Conservation (phyloP, 768 basidiomycete species). For the Lactifluus hygrophoroides region DNA sequence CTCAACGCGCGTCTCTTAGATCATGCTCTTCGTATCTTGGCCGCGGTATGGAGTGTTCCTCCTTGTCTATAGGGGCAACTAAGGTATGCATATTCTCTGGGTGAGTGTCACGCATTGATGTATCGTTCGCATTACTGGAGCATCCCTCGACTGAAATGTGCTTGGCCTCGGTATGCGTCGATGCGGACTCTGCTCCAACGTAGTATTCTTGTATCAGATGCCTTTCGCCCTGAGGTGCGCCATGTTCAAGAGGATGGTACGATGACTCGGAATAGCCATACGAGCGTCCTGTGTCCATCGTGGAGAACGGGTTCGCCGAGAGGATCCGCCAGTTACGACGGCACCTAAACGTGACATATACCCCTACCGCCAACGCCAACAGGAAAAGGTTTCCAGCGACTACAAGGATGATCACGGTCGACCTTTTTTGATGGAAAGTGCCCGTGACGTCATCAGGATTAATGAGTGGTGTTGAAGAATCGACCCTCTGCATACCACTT, state of each 20-base stretch:
- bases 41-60: neutral
- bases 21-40: neutral
- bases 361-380: neutral
- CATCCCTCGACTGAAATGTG: neutral
- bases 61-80: neutral
- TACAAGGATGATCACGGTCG: neutral
- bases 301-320: neutral
- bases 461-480: neutral
- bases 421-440: neutral
- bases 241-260: slow-evolving; percentile 7
- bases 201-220: slow-evolving; percentile 1
- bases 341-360: neutral
- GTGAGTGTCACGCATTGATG: neutral
- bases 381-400: neutral
- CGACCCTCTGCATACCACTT: slow-evolving; percentile 2
- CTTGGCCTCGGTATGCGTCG: neutral
- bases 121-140: no score
- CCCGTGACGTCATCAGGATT: neutral
- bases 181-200: neutral
- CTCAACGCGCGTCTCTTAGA: neutral
- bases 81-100: neutral
- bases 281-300: neutral
- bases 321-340: neutral
- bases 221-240: slow-evolving; percentile 8
- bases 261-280: neutral